Evolutionary conservation across 2,329 filamentous ascomycete species (phyloP).

Genomic region (Clonostachys sp.): DNA sequence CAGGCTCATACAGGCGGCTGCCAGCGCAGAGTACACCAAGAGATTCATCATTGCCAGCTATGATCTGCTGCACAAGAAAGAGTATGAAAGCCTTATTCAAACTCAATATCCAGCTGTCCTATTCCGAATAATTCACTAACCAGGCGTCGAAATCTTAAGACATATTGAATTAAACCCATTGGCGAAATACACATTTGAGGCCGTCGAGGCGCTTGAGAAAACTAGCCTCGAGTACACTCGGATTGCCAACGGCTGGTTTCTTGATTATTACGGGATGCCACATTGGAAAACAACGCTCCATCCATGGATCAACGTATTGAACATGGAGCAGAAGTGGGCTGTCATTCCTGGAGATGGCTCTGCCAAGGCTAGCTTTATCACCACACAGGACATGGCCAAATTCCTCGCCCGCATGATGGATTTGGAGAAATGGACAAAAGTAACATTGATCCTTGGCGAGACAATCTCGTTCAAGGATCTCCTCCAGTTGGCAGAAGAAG

Average conservation of each 20-base stretch:
- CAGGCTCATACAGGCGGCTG: constrained; percentile 9
- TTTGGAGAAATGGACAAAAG: constrained; percentile 3
- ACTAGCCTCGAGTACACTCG: constrained; percentile 8
- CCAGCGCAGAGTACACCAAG: constrained; percentile 1
- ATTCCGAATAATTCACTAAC: constrained; percentile 1
- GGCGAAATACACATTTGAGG: constrained; percentile 12
- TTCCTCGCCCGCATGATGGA: constrained; percentile 11
- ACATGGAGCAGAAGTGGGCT: constrained; percentile 13
- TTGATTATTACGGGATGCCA: constrained; percentile 18
- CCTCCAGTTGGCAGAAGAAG: constrained; percentile 2
- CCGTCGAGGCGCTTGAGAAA: constrained; percentile 5
- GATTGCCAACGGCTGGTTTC: constrained; percentile 13
- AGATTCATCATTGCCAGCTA: constrained; percentile 13
- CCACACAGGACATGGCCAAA: constrained; percentile 10
- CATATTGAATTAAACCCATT: constrained; percentile 11
- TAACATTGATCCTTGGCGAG: constrained; percentile 7
- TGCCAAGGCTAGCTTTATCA: constrained; percentile 9
- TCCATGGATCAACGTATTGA: constrained; percentile 14
- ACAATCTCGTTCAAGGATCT: constrained; percentile 9
- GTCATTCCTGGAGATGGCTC: constrained; percentile 8
- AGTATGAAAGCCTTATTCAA: constrained; percentile 3
- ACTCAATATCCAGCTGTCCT: too few species aligned
- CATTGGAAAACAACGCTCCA: constrained; percentile 9
- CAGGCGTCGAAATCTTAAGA: not conserved
- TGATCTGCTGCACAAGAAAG: constrained; percentile 11